Base-by-base conservation (phyloP, 2,329 filamentous ascomycete genomes). In the Clathrospora elynae region DNA sequence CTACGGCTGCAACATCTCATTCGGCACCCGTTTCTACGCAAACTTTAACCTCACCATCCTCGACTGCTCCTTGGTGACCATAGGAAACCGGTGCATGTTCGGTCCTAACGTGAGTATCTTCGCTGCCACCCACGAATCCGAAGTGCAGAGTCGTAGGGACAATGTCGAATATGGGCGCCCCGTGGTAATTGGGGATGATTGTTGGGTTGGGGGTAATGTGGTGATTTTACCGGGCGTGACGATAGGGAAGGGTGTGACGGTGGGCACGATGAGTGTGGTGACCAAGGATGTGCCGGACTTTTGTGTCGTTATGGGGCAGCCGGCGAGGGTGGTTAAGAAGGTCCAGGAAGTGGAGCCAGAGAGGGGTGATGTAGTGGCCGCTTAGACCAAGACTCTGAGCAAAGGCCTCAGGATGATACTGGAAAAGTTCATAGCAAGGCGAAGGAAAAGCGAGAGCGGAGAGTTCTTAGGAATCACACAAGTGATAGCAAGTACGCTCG, bases 211-310 rank as follows among this genome's bases (percentile, higher is more conserved):
- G 0, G 76, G 75, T 0, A 71, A 74, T 48, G 74, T 70, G 2
- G 67, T 71, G 2, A 80, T 95, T 12, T 73, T 91, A 29, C 83
- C 88, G 0, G 90, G 90, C 0, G 83, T 95, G 16, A 91, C 80
- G 1, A 86, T 95, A 52, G 90, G 90, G 0, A 77, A 79, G 40
- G 89, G 90, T 0, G 78, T 75, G 4, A 87, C 85, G 0, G 78
- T 95, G 47, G 90, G 88, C 1, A 90, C 90, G 1, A 88, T 86
- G 1, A 89, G 85, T 64, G 87, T 95, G 3, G 89, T 95, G 16
- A 93, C 88, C 2, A 93, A 86, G 72, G 76, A 86, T 66, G 79
- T 88, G n/a, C 78, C 82, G 4, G 77, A 80, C 6, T 83, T 80
- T 47, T 77, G 77, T 17, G 76, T 84, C 6, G 83, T 82, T 0